These are phyloP conservation scores for Thyridium curvatum DNA, from an alignment of 2,329 filamentous ascomycete species.

Conservation along the genomic window DNA sequence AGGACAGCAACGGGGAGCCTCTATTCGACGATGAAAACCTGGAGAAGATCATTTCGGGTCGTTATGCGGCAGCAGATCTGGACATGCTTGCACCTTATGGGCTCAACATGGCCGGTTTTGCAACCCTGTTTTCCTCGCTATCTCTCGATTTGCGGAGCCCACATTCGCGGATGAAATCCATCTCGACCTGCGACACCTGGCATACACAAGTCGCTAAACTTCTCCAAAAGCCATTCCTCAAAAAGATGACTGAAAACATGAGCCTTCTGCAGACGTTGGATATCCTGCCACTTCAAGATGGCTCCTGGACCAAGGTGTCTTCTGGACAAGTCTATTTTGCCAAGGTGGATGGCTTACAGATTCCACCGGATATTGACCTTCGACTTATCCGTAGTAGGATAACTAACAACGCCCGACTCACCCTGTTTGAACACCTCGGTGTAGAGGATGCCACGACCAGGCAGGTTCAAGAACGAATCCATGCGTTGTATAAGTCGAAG, in stretches of 20 bases:
- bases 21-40: constrained; percentile 13
- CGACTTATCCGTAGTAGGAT: constrained; percentile 5
- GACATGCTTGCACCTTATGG: constrained; percentile 1
- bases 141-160: constrained; percentile 3
- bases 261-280: constrained; percentile 3
- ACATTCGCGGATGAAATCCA: constrained; percentile 8
- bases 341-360: constrained; percentile 4
- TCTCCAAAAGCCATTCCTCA: constrained; percentile 3
- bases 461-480: too few species aligned
- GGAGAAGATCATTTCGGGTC: constrained; percentile 8
- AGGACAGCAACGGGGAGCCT: constrained; percentile 12
- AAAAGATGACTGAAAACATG: background rate
- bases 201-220: constrained; percentile 12
- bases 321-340: constrained; percentile 9
- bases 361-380: constrained; percentile 10
- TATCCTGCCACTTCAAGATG: constrained; percentile 10
- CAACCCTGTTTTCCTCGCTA: too few species aligned
- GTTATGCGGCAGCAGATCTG: constrained; percentile 4
- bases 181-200: constrained; percentile 8
- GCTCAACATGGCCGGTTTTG: background rate
- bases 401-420: constrained; percentile 1
- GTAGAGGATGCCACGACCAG: background rate
- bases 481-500: too few species aligned
- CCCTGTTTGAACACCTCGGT: constrained; percentile 4
- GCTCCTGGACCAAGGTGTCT: constrained; percentile 9